Percentiles rank a stretch among this genome's conserved stretches.
These are phyloP conservation scores for Rhynchospora tenuis DNA, from an alignment of 176 grass and related monocot species.

Conservation along the genomic window DNA sequence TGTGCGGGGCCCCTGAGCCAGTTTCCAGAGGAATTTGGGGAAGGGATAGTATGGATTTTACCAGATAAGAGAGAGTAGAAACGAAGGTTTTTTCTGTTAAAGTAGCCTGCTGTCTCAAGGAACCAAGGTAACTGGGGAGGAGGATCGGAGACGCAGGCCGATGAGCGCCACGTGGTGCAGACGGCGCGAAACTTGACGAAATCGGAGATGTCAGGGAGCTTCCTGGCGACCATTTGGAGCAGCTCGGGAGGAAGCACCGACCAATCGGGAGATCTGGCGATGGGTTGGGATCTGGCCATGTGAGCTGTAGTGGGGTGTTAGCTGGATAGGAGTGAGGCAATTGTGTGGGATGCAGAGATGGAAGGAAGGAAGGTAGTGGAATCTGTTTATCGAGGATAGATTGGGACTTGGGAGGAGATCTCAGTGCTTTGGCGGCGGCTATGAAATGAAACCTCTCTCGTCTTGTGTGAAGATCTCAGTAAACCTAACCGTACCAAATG, in stretches of 20 bases:
- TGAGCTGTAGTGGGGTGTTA: background rate
- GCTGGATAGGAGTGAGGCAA: too few relatives aligned
- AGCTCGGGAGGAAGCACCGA: background rate
- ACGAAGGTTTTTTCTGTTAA: too few relatives aligned
- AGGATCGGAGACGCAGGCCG: background rate
- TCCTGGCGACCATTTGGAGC: background rate
- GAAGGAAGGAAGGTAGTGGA: too few relatives aligned
- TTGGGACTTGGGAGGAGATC: too few relatives aligned
- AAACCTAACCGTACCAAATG: too few relatives aligned
- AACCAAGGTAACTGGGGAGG: conserved; percentile 9
- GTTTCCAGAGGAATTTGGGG: background rate
- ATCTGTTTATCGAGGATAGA: too few relatives aligned
- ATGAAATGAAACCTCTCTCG: too few relatives aligned
- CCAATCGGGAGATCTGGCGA: background rate
- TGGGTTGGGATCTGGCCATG: background rate
- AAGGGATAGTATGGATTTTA: background rate
- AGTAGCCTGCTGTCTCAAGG: too few relatives aligned
- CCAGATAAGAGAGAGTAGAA: conserved; percentile 23
- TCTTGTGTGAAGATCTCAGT: too few relatives aligned
- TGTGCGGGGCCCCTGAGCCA: background rate
- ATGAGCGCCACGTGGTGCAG: background rate
- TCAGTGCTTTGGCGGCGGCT: too few relatives aligned
- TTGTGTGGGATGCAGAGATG: too few relatives aligned
- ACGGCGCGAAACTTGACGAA: background rate
- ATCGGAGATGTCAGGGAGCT: conserved; percentile 18